Evolutionary conservation across 352 stramenopile species (phyloP).

Genomic region (Phytophthora syringae): DNA sequence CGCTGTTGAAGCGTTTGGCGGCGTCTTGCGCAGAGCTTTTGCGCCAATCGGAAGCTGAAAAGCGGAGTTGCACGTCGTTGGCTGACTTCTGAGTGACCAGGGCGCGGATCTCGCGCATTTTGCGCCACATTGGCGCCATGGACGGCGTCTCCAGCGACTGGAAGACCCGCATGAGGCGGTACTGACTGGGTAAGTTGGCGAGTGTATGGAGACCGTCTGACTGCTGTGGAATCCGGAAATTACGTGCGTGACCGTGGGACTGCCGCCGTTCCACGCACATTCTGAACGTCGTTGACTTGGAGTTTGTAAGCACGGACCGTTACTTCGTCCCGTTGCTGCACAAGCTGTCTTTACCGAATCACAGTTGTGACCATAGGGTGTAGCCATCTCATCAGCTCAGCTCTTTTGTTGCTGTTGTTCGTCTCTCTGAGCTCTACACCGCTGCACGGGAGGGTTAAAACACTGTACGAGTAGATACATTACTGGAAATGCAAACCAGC

Average conservation of each 20-base stretch:
- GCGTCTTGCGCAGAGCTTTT: slow-evolving; percentile 23
- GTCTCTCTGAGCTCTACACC: no score
- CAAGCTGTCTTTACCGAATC: slow-evolving; percentile 8
- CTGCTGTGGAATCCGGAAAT: not conserved
- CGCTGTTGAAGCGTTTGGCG: slow-evolving; percentile 24
- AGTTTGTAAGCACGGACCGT: slow-evolving; percentile 3
- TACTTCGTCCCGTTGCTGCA: not conserved
- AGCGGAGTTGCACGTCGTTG: slow-evolving; percentile 29
- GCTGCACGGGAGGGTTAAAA: no score
- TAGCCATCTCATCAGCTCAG: slow-evolving; percentile 19
- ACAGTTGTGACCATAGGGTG: slow-evolving; percentile 14
- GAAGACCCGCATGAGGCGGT: slow-evolving; percentile 38
- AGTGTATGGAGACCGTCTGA: slow-evolving; percentile 5
- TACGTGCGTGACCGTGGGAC: not conserved
- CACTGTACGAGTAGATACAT: not conserved
- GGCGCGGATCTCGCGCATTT: slow-evolving; percentile 45
- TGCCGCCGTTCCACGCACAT: slow-evolving; percentile 20
- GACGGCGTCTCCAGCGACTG: slow-evolving; percentile 32
- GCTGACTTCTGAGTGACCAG: slow-evolving; percentile 30
- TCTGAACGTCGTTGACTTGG: slow-evolving; percentile 14
- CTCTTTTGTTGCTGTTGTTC: not conserved
- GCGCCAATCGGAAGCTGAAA: slow-evolving; percentile 41
- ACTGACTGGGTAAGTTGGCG: not conserved
- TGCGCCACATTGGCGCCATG: slow-evolving; percentile 49
- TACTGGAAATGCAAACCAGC: not conserved